Percentiles rank a stretch among this genome's conserved stretches.
These are phyloP conservation scores for Ascocoryne sarcoides DNA, from an alignment of 2,329 filamentous ascomycete species.

Conservation along the genomic window DNA sequence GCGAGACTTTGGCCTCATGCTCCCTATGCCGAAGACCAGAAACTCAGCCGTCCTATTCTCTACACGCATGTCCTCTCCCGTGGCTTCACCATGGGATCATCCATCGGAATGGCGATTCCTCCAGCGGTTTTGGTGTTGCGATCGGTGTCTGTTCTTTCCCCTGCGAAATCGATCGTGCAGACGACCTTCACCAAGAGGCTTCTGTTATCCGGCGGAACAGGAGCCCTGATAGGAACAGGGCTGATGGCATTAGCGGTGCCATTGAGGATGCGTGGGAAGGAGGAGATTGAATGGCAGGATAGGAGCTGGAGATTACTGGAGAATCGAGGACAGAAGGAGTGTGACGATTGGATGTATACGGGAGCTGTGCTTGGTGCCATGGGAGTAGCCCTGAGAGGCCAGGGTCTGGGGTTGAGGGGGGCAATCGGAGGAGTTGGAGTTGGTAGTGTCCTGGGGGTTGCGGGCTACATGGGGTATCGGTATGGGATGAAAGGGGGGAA, in stretches of 20 bases:
- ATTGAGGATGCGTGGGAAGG: constrained; percentile 44
- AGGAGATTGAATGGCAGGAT: constrained; percentile 56
- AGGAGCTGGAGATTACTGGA: constrained; percentile 52
- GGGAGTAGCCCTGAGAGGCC: constrained; percentile 24
- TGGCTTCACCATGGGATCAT: constrained; percentile 42
- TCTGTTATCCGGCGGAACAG: constrained; percentile 38
- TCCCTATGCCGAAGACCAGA: constrained; percentile 55
- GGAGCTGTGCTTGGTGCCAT: constrained; percentile 33
- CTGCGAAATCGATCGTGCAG: constrained; percentile 11
- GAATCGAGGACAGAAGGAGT: constrained; percentile 46
- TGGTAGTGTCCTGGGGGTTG: constrained; percentile 41
- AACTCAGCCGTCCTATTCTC: constrained; percentile 44
- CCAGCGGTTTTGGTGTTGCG: constrained; percentile 10
- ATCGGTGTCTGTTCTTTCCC: constrained; percentile 30
- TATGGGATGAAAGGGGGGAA: constrained; percentile 39
- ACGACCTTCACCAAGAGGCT: constrained; percentile 30
- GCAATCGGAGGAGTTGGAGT: constrained; percentile 37
- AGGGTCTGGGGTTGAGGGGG: constrained; percentile 32
- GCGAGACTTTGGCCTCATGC: constrained; percentile 43
- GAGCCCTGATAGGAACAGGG: constrained; percentile 37
- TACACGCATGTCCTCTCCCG: constrained; percentile 50
- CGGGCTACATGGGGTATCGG: constrained; percentile 41
- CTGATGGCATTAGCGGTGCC: constrained; percentile 36
- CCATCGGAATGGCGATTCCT: constrained; percentile 31
- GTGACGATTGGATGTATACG: constrained; percentile 45